A percentile compares a stretch with the other conserved stretches of the same genome.
Evolutionary conservation across 1,284 basidiomycete species (phyloP).

Genomic region (Cryptococcus sp.): DNA sequence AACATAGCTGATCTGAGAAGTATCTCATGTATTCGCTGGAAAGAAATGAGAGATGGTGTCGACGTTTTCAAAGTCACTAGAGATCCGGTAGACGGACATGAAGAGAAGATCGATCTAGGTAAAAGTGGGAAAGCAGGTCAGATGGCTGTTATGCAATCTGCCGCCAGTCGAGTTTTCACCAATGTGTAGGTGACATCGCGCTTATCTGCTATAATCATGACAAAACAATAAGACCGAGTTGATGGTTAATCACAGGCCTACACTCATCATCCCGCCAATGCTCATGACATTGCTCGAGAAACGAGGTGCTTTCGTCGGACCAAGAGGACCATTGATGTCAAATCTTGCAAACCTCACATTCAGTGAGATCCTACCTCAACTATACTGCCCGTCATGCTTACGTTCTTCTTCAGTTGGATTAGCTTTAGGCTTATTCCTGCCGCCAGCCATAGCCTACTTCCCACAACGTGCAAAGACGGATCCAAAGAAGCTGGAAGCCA

Average conservation of each 20-base stretch:
- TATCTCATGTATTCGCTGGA: slow-evolving; percentile 55
- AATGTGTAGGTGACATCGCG: slow-evolving; percentile 48
- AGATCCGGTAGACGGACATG: slow-evolving; percentile 24
- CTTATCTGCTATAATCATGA: not conserved
- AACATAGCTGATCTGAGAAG: slow-evolving; percentile 8
- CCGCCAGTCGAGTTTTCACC: slow-evolving; percentile 51
- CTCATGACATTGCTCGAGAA: slow-evolving; percentile 50
- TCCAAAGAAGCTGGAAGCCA: slow-evolving; percentile 43
- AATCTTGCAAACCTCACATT: slow-evolving; percentile 46
- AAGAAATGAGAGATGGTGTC: slow-evolving; percentile 55
- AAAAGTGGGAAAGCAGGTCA: slow-evolving; percentile 50
- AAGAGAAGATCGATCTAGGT: slow-evolving; percentile 46
- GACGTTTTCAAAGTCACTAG: slow-evolving; percentile 46
- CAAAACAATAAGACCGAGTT: not conserved
- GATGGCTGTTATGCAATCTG: slow-evolving; percentile 52
- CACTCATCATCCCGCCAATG: slow-evolving; percentile 53
- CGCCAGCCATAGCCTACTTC: slow-evolving; percentile 55
- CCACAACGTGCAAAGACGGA: slow-evolving; percentile 50
- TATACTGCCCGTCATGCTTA: not conserved
- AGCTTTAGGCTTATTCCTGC: slow-evolving; percentile 52
- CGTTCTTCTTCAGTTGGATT: slow-evolving; percentile 43
- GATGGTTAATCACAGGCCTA: slow-evolving; percentile 44
- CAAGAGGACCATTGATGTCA: slow-evolving; percentile 34
- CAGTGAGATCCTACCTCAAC: slow-evolving; percentile 18
- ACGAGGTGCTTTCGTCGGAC: slow-evolving; percentile 45